Conservation (phyloP, 2,329 filamentous ascomycete species). For the Diaporthe vexans region DNA sequence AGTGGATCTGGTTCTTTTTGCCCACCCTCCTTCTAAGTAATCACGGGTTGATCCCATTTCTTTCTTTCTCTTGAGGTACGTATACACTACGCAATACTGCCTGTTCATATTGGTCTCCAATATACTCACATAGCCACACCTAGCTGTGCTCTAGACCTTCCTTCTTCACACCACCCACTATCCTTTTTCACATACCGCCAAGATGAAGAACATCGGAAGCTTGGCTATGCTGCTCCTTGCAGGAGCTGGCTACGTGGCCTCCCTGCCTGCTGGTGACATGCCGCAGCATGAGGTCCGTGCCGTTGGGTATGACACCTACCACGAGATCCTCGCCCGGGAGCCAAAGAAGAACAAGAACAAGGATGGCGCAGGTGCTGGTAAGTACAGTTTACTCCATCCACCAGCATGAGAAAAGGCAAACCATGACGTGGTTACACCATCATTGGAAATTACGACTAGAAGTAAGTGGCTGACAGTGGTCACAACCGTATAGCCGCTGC, state of each 20-base stretch:
- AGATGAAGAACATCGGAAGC: constrained; percentile 57
- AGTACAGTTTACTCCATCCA: no score
- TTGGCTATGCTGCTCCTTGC: constrained; percentile 54
- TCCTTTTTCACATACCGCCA: constrained; percentile 44
- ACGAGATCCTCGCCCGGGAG: constrained; percentile 29
- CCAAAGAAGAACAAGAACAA: constrained; percentile 33
- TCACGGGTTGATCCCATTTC: constrained; percentile 39
- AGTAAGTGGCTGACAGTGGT: no score
- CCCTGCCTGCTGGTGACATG: constrained; percentile 45
- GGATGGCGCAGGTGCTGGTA: neutral
- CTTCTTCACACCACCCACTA: neutral
- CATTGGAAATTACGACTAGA: no score
- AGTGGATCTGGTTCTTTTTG: constrained; percentile 36
- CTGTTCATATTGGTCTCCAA: neutral
- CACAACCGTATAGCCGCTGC: no score
- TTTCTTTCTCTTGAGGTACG: constrained; percentile 29
- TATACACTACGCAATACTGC: neutral
- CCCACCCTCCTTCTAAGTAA: constrained; percentile 4
- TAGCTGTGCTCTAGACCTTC: constrained; percentile 38
- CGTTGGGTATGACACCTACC: neutral
- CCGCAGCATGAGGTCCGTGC: constrained; percentile 17
- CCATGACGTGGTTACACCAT: no score
- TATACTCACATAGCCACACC: neutral
- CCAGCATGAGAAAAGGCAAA: no score
- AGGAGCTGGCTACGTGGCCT: constrained; percentile 51